Conservation (phyloP, 2,329 filamentous ascomycete genomes). For the Pseudogymnoascus sp. region DNA sequence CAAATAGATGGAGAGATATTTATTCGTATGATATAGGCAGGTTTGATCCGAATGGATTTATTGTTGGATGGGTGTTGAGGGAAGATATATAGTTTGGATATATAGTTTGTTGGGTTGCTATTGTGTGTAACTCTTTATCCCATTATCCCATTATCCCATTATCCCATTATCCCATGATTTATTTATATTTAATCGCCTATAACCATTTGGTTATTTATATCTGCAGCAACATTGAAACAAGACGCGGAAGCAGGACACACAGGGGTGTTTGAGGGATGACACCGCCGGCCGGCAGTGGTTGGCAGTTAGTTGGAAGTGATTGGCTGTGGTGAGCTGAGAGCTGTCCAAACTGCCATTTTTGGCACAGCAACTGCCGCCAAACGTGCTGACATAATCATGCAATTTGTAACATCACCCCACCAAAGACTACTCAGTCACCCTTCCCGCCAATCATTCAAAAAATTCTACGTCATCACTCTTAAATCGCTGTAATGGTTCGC, state of each 20-base stretch:
- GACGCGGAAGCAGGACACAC: background rate
- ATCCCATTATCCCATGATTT: background rate
- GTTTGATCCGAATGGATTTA: background rate
- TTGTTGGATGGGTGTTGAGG: background rate
- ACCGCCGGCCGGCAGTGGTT: background rate
- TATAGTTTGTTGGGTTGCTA: background rate
- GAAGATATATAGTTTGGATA: too few relatives aligned
- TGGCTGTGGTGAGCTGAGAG: background rate
- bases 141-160: too few relatives aligned
- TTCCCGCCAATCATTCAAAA: background rate
- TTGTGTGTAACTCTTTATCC: background rate
- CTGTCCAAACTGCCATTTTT: background rate
- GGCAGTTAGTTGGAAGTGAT: background rate
- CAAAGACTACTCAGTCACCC: background rate
- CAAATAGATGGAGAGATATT: background rate
- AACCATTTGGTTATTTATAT: background rate
- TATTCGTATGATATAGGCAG: background rate
- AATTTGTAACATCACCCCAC: background rate
- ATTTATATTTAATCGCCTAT: background rate
- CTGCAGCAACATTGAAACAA: background rate
- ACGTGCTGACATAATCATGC: background rate
- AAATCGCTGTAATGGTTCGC: background rate
- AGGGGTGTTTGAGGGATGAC: slow-evolving; percentile 2
- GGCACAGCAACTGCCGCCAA: slow-evolving; percentile 4
- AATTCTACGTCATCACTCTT: background rate